Conservation (phyloP, 75 land plant genomes). For the Picea glauca region DNA sequence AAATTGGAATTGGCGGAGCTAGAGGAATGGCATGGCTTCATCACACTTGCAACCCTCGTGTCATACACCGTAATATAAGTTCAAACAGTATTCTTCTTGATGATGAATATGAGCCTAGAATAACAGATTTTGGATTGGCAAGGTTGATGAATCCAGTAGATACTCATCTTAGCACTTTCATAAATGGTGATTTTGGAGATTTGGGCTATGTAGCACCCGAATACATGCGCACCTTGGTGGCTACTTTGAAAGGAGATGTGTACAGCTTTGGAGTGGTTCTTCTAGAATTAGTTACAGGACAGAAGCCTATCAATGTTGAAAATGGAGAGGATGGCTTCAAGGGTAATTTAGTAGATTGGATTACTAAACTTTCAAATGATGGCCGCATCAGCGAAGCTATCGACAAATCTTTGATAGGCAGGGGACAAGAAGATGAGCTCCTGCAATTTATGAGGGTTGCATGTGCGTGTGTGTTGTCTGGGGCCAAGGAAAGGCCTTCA, state of each 20-base stretch:
- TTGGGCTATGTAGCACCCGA: constrained; percentile 96
- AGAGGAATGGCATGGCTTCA: constrained; percentile 92
- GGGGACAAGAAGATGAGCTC: constrained; percentile 64
- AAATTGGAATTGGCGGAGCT: constrained; percentile 75
- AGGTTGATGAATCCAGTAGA: constrained; percentile 89
- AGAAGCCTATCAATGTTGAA: constrained; percentile 58
- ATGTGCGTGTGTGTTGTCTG: constrained; percentile 57
- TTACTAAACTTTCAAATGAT: constrained; percentile 45
- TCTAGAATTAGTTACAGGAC: constrained; percentile 84
- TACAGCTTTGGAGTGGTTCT: constrained; percentile 92
- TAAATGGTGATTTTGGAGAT: constrained; percentile 93
- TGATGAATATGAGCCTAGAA: constrained; percentile 67
- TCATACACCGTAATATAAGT: constrained; percentile 86
- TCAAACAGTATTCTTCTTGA: constrained; percentile 77
- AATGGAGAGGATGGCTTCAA: constrained; percentile 61
- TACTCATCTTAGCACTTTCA: constrained; percentile 88
- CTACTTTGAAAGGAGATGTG: constrained; percentile 90
- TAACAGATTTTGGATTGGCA: constrained; percentile 93
- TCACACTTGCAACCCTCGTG: constrained; percentile 88
- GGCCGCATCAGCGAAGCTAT: constrained; percentile 57
- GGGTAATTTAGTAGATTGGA: constrained; percentile 87
- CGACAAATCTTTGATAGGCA: constrained; percentile 50
- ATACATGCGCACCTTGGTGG: constrained; percentile 76
- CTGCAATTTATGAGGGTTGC: constrained; percentile 78
- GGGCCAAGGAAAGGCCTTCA: constrained; percentile 76